Evolutionary conservation across 2,329 filamentous ascomycete species (phyloP).

Genomic region (Pseudocercospora fuligena): DNA sequence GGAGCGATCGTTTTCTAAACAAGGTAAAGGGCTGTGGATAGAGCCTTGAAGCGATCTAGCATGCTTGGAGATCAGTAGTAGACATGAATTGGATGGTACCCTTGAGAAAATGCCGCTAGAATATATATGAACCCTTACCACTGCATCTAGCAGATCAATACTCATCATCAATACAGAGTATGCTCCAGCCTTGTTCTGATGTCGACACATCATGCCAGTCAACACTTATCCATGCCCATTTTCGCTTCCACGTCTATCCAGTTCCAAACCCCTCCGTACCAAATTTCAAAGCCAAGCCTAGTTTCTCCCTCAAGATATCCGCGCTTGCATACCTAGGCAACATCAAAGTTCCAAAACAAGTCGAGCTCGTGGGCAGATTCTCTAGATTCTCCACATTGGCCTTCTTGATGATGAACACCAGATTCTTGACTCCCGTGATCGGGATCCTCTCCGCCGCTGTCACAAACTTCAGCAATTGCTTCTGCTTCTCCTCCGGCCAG

Average conservation of each 20-base stretch:
- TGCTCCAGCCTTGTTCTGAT: background rate
- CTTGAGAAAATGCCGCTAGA: background rate
- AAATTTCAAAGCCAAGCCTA: conserved; percentile 87
- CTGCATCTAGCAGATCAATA: background rate
- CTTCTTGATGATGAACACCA: conserved; percentile 82
- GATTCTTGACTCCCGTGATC: conserved; percentile 78
- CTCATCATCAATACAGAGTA: background rate
- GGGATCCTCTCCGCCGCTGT: conserved; percentile 91
- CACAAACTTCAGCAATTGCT: conserved; percentile 86
- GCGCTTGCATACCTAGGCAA: conserved; percentile 79
- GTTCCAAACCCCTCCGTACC: conserved; percentile 77
- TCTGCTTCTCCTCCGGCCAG: conserved; percentile 72
- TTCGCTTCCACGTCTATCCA: conserved; percentile 27
- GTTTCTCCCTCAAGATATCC: conserved; percentile 72
- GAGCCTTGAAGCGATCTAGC: background rate
- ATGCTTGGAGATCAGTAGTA: too few relatives aligned
- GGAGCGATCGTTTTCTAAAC: conserved; percentile 37
- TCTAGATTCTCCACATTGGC: conserved; percentile 68
- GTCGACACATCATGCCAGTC: background rate
- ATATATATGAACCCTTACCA: background rate
- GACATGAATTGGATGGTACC: background rate
- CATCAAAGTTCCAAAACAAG: conserved; percentile 88
- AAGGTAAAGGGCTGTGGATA: background rate
- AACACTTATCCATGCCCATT: background rate
- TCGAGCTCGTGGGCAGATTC: conserved; percentile 80